Evolutionary conservation across 2,329 filamentous ascomycete genomes (phyloP).

Genomic region (Aspergillus proliferans): DNA sequence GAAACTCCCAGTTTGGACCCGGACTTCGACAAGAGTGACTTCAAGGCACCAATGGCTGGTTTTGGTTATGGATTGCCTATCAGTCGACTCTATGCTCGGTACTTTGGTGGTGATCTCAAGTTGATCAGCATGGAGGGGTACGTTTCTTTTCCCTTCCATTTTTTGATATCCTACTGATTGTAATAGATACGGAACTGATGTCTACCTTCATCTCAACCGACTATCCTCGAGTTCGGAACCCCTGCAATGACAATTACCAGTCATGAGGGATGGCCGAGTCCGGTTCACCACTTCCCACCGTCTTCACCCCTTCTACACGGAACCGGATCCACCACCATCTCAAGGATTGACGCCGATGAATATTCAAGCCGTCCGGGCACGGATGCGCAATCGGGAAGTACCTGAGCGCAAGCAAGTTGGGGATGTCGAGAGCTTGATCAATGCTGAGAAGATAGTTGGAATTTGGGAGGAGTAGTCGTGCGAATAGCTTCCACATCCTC

Average conservation of each 20-base stretch:
- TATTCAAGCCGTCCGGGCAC: slow-evolving; percentile 59
- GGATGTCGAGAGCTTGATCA: slow-evolving; percentile 73
- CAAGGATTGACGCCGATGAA: slow-evolving; percentile 49
- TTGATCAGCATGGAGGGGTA: slow-evolving; percentile 99
- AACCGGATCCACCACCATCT: slow-evolving; percentile 31
- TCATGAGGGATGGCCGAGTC: slow-evolving; percentile 69
- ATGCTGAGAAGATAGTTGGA: slow-evolving; percentile 36
- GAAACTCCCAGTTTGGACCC: slow-evolving; percentile 90
- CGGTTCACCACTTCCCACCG: slow-evolving; percentile 36
- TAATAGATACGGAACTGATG: slow-evolving; percentile 86
- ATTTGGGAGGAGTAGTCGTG: slow-evolving; percentile 11
- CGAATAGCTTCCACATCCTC: neutral
- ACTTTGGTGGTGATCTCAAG: slow-evolving; percentile 96
- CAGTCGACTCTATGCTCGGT: slow-evolving; percentile 85
- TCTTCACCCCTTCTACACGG: slow-evolving; percentile 34
- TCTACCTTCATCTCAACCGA: slow-evolving; percentile 95
- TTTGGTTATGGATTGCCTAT: slow-evolving; percentile 98
- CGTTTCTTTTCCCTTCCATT: slow-evolving; percentile 29
- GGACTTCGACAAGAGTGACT: slow-evolving; percentile 97
- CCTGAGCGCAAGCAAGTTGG: slow-evolving; percentile 86
- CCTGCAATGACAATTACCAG: slow-evolving; percentile 84
- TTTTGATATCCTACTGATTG: slow-evolving; percentile 7
- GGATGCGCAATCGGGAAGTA: slow-evolving; percentile 65
- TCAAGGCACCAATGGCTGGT: slow-evolving; percentile 98
- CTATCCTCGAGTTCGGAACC: slow-evolving; percentile 93